Percentiles rank a stretch among this genome's conserved stretches.
phyloP scores from a whole-genome alignment of 139 green algal species.

The Tetradesmus obliquus region DNA sequence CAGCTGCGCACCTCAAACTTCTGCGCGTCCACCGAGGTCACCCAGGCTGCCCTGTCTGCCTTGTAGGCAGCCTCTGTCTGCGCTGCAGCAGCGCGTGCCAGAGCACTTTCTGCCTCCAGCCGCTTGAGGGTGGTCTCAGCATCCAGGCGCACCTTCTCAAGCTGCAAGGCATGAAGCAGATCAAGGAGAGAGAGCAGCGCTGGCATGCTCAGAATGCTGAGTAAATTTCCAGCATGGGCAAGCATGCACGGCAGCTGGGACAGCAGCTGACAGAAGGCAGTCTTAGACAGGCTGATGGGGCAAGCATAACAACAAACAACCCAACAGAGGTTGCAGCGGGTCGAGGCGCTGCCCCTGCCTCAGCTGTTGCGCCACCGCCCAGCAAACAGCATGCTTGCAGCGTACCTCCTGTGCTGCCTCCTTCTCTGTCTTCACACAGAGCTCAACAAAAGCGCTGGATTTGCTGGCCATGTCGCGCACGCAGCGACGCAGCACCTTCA shows the following conservation, averaged over 20 bases:
- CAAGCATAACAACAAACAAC: background rate
- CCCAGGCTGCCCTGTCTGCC: slow-evolving; percentile 61
- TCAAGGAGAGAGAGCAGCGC: background rate
- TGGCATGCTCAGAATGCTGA: background rate
- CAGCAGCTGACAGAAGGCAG: background rate
- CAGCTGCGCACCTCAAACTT: slow-evolving; percentile 59
- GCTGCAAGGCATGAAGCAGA: slow-evolving; percentile 50
- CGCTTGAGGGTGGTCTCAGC: slow-evolving; percentile 60
- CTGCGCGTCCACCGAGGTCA: slow-evolving; percentile 66
- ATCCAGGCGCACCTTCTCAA: slow-evolving; percentile 74
- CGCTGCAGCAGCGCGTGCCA: slow-evolving; percentile 61
- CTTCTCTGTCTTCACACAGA: slow-evolving; percentile 68
- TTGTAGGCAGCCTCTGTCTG: slow-evolving; percentile 65
- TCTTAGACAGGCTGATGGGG: background rate
- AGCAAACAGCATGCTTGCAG: background rate
- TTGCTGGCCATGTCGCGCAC: slow-evolving; percentile 71
- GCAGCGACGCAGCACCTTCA: slow-evolving; percentile 80
- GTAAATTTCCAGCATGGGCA: too few relatives aligned
- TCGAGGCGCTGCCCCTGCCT: background rate
- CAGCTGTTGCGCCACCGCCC: background rate
- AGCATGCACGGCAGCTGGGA: background rate
- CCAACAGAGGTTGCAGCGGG: background rate
- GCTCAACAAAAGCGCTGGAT: slow-evolving; percentile 66
- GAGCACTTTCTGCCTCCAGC: slow-evolving; percentile 78
- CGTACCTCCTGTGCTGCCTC: slow-evolving; percentile 51